Base-by-base conservation (phyloP, 1,139 yeast genomes). In the Saccharomyces hybrid region DNA sequence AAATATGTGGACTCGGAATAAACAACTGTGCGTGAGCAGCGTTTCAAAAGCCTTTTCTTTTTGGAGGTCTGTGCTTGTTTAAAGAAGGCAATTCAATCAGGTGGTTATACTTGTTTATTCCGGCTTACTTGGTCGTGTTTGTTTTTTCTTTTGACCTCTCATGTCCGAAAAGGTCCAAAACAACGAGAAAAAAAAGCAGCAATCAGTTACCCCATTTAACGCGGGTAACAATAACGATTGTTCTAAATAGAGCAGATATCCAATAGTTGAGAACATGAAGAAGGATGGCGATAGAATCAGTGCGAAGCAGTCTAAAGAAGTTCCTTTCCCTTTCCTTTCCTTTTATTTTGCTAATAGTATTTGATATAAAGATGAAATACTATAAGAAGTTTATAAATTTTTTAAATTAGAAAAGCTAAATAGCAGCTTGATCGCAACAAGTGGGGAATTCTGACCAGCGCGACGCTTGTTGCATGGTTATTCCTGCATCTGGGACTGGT, bases 31-130 rank as follows among this genome's bases (percentile, higher is more conserved):
- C 44, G 44, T 38, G 44, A 20, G 25, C 44, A 38, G 44, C 44
- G 44, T 38, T 38, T 38, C 14, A 34, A 20, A 20, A 38, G 23
- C 25, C 44, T 20, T 16, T 38, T 38, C 20, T 14, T 16, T 38
- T 16, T 9, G 25, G 44, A 38, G 25, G 44, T 7, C 44, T 38
- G 8, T 16, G 44, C 11, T 38, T 38, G 25, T 20, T 38, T 16
- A 11, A 20, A 5, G 44, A 38, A 2, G n/a, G 46, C 52, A 51
- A 16, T 14, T 50, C 52, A 25, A 49, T 46, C 27, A 50, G 53
- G 38, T 46, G 47, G 48, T 28, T 42, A 52, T 27, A 48, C 47
- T 52, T 55, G 50, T 53, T 55, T 14, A 42, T 55, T 29, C 52
- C 48, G 29, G 44, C 53, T 13, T 53, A 28, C 11, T 47, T 58